A percentile compares a stretch with the other conserved stretches of the same genome.
Conservation (phyloP, 2,329 filamentous ascomycete genomes). For the Claviceps sp. region DNA sequence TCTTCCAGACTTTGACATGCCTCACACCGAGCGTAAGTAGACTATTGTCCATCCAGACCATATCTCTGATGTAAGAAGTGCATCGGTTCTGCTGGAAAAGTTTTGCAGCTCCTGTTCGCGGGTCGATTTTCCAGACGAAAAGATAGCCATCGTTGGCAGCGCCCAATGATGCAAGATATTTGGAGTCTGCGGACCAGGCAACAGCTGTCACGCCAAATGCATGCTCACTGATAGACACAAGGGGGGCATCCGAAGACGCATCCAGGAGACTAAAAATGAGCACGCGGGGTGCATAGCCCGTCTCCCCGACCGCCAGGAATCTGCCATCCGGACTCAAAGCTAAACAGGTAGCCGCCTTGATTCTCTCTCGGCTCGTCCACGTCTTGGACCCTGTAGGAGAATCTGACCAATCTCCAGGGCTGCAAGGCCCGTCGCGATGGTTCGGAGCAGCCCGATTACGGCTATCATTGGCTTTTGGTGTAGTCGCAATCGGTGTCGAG, state of each 20-base stretch:
- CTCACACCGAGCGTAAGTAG: slow-evolving; percentile 80
- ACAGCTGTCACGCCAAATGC: slow-evolving; percentile 78
- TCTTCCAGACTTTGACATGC: slow-evolving; percentile 86
- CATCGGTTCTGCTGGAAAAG: slow-evolving; percentile 82
- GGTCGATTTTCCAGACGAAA: slow-evolving; percentile 78
- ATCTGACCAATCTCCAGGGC: slow-evolving; percentile 43
- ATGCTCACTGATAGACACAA: slow-evolving; percentile 81
- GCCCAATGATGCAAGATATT: slow-evolving; percentile 77
- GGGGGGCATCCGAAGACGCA: slow-evolving; percentile 62
- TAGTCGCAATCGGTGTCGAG: slow-evolving; percentile 33
- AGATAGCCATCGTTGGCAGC: slow-evolving; percentile 86
- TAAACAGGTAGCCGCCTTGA: slow-evolving; percentile 88
- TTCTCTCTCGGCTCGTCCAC: slow-evolving; percentile 80
- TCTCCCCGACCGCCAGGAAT: slow-evolving; percentile 87
- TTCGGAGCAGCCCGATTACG: slow-evolving; percentile 39
- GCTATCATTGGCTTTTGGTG: slow-evolving; percentile 50
- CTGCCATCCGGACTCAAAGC: slow-evolving; percentile 77
- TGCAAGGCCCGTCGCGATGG: slow-evolving; percentile 34
- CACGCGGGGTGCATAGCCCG: slow-evolving; percentile 83
- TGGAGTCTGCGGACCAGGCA: slow-evolving; percentile 78
- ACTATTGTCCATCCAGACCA: slow-evolving; percentile 78
- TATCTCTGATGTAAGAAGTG: slow-evolving; percentile 71
- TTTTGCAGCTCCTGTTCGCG: slow-evolving; percentile 66
- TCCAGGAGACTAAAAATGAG: slow-evolving; percentile 81
- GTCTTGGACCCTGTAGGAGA: slow-evolving; percentile 48